phyloP scores from a whole-genome alignment of 371 early-diverging fungal genomes.

The Apophysomyces sp. region DNA sequence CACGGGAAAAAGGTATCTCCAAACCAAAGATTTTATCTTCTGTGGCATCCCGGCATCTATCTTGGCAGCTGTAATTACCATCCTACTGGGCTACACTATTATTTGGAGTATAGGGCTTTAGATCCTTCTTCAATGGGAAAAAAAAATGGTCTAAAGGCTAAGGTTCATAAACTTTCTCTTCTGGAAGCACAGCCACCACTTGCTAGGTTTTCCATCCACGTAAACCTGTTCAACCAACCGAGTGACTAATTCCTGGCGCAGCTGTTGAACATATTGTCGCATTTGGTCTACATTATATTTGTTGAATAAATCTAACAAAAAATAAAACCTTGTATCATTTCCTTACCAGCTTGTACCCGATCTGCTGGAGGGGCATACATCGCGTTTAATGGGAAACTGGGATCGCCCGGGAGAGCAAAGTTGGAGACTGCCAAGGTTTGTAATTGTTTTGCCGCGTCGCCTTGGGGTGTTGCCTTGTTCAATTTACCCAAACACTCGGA shows the following conservation, averaged over 20 bases:
- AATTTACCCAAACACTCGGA: slow-evolving; percentile 82
- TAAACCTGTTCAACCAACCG: slow-evolving; percentile 81
- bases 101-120: slow-evolving; percentile 15
- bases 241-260: slow-evolving; percentile 85
- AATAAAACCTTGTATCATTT: not conserved
- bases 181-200: slow-evolving; percentile 98
- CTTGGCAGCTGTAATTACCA: slow-evolving; percentile 44
- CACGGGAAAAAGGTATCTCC: slow-evolving; percentile 83
- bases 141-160: slow-evolving; percentile 19
- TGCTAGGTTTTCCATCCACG: slow-evolving; percentile 81
- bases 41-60: slow-evolving; percentile 80
- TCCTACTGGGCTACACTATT: slow-evolving; percentile 18
- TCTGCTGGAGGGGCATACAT: slow-evolving; percentile 80
- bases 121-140: not conserved
- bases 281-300: slow-evolving; percentile 61
- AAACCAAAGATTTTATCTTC: slow-evolving; percentile 79
- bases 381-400: slow-evolving; percentile 86
- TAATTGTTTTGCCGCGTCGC: slow-evolving; percentile 76
- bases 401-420: slow-evolving; percentile 94
- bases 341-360: slow-evolving; percentile 74
- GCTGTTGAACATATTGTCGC: slow-evolving; percentile 84
- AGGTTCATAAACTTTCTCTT: slow-evolving; percentile 98
- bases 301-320: not conserved
- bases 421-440: slow-evolving; percentile 82
- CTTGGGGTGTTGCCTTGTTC: slow-evolving; percentile 58